Base-by-base conservation (phyloP, 2,329 filamentous ascomycete species). In the Orbilia brochopaga region DNA sequence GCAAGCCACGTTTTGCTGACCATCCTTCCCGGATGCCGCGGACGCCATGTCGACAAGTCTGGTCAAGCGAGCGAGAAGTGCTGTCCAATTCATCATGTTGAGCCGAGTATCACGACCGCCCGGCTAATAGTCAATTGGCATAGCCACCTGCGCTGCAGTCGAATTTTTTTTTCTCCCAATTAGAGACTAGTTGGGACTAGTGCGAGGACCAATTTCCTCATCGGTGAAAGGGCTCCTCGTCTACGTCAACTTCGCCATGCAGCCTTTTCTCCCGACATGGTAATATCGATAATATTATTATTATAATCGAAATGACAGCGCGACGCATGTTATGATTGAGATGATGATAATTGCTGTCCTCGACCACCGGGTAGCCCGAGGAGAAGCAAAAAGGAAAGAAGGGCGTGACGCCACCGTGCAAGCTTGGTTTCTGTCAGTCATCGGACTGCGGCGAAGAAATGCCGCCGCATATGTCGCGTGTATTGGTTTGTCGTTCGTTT, bases 1-100 rank as follows among this genome's bases (percentile, higher is more conserved):
- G 30, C 53, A 57, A 42, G 46, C 65, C 65, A 62, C 58, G 52
- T 69, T 69, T 58, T 30, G 57, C 50, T 48, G 35, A 46, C 23
- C 48, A 46, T 62, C 50, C 51, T 62, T 60, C 35, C 55, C 48
- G 23, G 27, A 62, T 52, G 48, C 21, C 42, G 59, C 52, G 59
- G 52, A 42, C 37, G 37, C 37, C 37, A 42, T 42, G 37, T 42
- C 51, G 24, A 56, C 51, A 46, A 70, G 59, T 59, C 40, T 60
- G 58, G 58, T 62, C 59, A 70, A 70, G 66, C 66, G 66, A 70
- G 59, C 66, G 59, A 70, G 66, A 62, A 64, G 37, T 42, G 57
- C 27, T 32, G 58, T 58, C 59, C 59, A 58, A 59, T 64, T 69
- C 63, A 32, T 52, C 21, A 23, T 48, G n/a, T 59, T 59, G 54